Base-by-base conservation (phyloP, 768 basidiomycete genomes). In the Tulasnella sp. region DNA sequence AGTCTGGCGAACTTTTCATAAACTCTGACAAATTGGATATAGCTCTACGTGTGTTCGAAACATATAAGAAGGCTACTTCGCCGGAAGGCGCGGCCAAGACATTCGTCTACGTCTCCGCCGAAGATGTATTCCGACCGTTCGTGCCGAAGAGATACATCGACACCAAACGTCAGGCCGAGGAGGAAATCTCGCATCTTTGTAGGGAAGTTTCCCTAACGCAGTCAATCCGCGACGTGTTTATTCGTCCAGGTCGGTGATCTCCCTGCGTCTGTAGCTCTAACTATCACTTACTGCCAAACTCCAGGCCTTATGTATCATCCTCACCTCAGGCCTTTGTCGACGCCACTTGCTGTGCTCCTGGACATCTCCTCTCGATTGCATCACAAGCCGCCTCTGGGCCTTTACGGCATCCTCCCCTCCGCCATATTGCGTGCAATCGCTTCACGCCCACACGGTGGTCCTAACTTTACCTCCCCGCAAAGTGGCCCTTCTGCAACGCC, bases 241-340 rank as follows among this genome's bases (percentile, higher is more conserved):
- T 98, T 75, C 85, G 97, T 73, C 96, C 97, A 40, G 92, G 96
- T 98, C 79, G 77, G 91, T 81, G 32, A 47, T 67, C 69, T 14
- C 52, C 22, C 52, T 35, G 69, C 72, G 62, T 52, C 62, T 40
- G 69, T 40, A 67, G 42, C 34, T 52, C 17, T 63, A 22, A 11
- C 11, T 26, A 17, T 52, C 69, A 42, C 39, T 44, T 69, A 73
- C 70, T 70, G 72, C 73, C 35, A 65, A 40, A 32, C 69, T 0
- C 67, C 79, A 94, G 97, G 95, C 75, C 83, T 99, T 69, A 94
- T 99, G 76, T 98, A 98, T 81, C 96, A 98, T 78, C 91, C 96
- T 9, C 94, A 97, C 80, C 83, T 89, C 75, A 89, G 95, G 52
- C 97, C 97, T n/a, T 77, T 95, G 64, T 90, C 90, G 11, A 90